Percentiles rank a stretch among this genome's conserved stretches.
phyloP scores from a whole-genome alignment of 768 basidiomycete genomes.

The Pleurotus djamor region DNA sequence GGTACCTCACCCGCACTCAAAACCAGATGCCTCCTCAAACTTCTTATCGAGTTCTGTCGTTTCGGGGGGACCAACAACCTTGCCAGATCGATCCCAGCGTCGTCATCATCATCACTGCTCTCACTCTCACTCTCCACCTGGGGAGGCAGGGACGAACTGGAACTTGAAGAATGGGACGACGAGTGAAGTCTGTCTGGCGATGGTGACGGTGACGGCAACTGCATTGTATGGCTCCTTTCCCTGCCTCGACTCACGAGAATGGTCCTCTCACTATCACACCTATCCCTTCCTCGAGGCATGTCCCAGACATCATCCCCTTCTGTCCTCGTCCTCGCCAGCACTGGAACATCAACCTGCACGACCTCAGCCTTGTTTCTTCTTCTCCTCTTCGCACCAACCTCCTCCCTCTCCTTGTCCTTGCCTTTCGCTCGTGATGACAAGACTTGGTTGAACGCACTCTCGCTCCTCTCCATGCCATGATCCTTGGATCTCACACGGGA shows the following conservation, averaged over 20 bases:
- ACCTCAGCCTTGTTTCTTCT: slow-evolving; percentile 14
- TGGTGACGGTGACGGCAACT: slow-evolving; percentile 9
- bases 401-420: background rate
- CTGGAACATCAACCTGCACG: slow-evolving; percentile 45
- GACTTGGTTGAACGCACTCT: background rate
- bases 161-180: no score
- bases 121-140: slow-evolving; percentile 29
- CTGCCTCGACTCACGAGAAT: slow-evolving; percentile 7
- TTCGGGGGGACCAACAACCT: slow-evolving; percentile 68
- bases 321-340: slow-evolving; percentile 55
- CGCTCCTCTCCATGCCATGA: background rate
- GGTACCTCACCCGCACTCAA: background rate
- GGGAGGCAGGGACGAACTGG: no score
- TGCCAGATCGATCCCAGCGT: slow-evolving; percentile 61
- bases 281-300: slow-evolving; percentile 9
- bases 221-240: slow-evolving; percentile 15
- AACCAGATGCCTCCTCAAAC: slow-evolving; percentile 60
- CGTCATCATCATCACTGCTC: slow-evolving; percentile 29
- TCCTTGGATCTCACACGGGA: slow-evolving; percentile 32
- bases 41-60: slow-evolving; percentile 72
- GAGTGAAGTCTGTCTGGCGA: background rate
- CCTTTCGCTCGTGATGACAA: background rate
- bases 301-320: slow-evolving; percentile 62
- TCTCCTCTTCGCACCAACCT: slow-evolving; percentile 17
- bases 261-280: slow-evolving; percentile 1